These are phyloP conservation scores for Rhinocladiella similis DNA, from an alignment of 2,329 filamentous ascomycete species.

Conservation along the genomic window DNA sequence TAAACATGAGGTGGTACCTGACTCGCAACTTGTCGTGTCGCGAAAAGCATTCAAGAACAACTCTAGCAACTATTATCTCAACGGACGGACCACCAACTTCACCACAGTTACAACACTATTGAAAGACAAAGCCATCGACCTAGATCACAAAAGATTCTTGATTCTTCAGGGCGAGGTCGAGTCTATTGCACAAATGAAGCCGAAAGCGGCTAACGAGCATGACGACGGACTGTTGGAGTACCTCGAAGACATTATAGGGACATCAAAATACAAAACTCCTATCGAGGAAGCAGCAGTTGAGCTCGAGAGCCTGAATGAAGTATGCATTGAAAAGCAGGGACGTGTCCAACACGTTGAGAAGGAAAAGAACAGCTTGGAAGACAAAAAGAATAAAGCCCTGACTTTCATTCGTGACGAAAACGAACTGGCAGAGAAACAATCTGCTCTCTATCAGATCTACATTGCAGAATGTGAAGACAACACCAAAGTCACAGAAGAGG, in stretches of 20 bases:
- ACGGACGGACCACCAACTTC: constrained; percentile 85
- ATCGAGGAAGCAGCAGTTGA: constrained; percentile 92
- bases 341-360: constrained; percentile 98
- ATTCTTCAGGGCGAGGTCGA: constrained; percentile 98
- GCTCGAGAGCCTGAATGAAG: constrained; percentile 89
- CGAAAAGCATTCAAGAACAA: constrained; percentile 97
- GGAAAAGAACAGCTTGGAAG: constrained; percentile 87
- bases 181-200: constrained; percentile 98
- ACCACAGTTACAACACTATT: constrained; percentile 86
- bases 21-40: constrained; percentile 84
- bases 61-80: constrained; percentile 97
- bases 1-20: constrained; percentile 72
- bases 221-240: constrained; percentile 96
- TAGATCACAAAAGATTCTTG: constrained; percentile 97
- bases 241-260: constrained; percentile 97
- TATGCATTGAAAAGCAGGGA: constrained; percentile 91
- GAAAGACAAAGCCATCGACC: constrained; percentile 83
- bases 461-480: constrained; percentile 88
- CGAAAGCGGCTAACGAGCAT: constrained; percentile 91
- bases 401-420: constrained; percentile 91
- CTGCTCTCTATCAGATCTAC: constrained; percentile 88
- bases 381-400: constrained; percentile 94
- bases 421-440: constrained; percentile 84
- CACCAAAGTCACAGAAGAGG: constrained; percentile 82
- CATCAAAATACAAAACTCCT: constrained; percentile 94